These are phyloP conservation scores for Pestalotiopsis sp. DNA, from an alignment of 2,329 filamentous ascomycete species.

Conservation along the genomic window DNA sequence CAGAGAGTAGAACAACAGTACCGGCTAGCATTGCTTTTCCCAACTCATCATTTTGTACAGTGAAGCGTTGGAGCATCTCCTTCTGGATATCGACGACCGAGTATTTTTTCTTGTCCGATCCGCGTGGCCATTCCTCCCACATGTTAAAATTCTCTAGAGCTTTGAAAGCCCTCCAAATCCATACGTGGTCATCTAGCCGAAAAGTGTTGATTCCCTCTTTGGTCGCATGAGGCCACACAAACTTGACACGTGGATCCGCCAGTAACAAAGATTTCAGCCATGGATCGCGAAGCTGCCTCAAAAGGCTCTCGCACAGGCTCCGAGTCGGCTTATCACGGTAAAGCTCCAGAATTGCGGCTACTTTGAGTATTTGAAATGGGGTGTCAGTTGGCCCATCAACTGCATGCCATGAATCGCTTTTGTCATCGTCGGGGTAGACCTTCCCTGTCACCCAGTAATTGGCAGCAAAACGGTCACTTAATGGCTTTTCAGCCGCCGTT, in stretches of 20 bases:
- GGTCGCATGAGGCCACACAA: constrained; percentile 13
- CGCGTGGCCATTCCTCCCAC: not conserved
- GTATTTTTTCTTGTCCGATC: not conserved
- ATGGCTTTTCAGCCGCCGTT: not conserved
- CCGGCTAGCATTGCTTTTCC: constrained; percentile 16
- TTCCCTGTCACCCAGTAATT: constrained; percentile 15
- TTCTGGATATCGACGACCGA: constrained; percentile 6
- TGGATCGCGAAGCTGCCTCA: not conserved
- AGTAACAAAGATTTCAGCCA: not conserved
- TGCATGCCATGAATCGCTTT: constrained; percentile 2
- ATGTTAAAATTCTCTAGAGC: not conserved
- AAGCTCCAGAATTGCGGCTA: not conserved
- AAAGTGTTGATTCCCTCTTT: constrained; percentile 10
- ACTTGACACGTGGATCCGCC: not conserved
- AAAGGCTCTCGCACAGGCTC: not conserved
- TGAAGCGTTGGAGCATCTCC: constrained; percentile 13
- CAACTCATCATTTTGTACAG: constrained; percentile 12
- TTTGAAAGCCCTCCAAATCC: constrained; percentile 18
- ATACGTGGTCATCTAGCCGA: constrained; percentile 17
- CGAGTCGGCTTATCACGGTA: not conserved
- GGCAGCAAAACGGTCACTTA: not conserved
- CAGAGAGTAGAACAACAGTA: not conserved
- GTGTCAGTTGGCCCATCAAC: constrained; percentile 8
- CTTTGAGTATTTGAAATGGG: constrained; percentile 13
- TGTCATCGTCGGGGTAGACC: not conserved